These are phyloP conservation scores for Xylaria sp. DNA, from an alignment of 2,329 filamentous ascomycete genomes.

Conservation along the genomic window DNA sequence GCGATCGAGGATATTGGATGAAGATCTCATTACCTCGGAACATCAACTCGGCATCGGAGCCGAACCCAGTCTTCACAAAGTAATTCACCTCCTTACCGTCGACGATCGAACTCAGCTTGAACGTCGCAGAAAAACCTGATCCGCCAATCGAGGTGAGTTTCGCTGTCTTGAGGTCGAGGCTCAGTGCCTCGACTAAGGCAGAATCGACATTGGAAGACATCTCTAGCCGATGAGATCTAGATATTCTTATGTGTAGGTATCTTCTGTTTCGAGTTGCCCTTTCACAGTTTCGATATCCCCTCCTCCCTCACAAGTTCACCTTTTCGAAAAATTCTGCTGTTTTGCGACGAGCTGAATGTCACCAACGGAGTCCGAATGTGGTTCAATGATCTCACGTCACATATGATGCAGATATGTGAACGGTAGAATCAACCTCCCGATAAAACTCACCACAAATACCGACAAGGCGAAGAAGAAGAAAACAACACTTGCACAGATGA, in stretches of 20 bases:
- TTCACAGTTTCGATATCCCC: background rate
- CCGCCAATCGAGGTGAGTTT: constrained; percentile 57
- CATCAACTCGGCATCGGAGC: constrained; percentile 58
- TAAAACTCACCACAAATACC: background rate
- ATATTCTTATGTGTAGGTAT: background rate
- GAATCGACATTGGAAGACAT: constrained; percentile 53
- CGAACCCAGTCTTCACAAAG: constrained; percentile 68
- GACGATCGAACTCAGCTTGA: constrained; percentile 45
- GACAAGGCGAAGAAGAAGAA: background rate
- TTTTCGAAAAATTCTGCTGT: background rate
- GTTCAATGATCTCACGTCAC: constrained; percentile 10
- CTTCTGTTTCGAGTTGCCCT: background rate
- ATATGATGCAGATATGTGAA: background rate
- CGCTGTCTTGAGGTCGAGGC: constrained; percentile 49
- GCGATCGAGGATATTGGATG: background rate
- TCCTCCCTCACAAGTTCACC: background rate
- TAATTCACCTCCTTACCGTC: constrained; percentile 50
- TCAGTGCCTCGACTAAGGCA: constrained; percentile 56
- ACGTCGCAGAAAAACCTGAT: constrained; percentile 64
- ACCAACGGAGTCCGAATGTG: background rate
- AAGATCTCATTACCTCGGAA: constrained; percentile 51
- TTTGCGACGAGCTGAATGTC: background rate
- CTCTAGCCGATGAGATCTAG: background rate
- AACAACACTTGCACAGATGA: background rate
- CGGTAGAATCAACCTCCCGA: background rate